Evolutionary conservation across 805 yeast genomes (phyloP).

Genomic region (Isabelozyma pseudorhagii): DNA sequence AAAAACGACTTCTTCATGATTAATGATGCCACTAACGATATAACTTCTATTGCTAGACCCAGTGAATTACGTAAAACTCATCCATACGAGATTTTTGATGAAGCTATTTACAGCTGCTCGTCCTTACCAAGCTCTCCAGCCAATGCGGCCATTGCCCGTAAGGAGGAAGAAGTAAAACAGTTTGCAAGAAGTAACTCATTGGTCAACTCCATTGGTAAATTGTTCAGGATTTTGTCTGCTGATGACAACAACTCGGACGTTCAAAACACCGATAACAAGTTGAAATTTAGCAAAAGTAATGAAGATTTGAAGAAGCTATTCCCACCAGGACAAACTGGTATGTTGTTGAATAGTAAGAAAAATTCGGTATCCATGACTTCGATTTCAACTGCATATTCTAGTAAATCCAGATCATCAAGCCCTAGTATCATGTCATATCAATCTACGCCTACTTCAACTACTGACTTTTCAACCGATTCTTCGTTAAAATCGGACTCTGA

Average conservation of each 20-base stretch:
- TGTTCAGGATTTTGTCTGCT: conserved; percentile 34
- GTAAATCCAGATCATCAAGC: conserved; percentile 32
- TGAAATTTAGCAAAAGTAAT: conserved; percentile 1
- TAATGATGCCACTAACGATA: conserved; percentile 6
- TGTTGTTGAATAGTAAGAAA: conserved; percentile 9
- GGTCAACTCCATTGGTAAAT: conserved; percentile 30
- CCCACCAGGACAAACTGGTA: not conserved
- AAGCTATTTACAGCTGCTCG: conserved; percentile 50
- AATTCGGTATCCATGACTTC: conserved; percentile 36
- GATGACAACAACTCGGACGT: conserved; percentile 19
- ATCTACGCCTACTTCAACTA: conserved; percentile 34
- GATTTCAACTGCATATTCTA: conserved; percentile 29
- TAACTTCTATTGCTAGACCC: conserved; percentile 13
- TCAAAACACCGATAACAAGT: not conserved
- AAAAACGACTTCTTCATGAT: conserved; percentile 19
- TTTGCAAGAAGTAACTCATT: conserved; percentile 16
- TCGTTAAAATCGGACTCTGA: conserved; percentile 29
- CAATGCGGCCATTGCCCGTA: not conserved
- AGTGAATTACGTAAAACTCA: conserved; percentile 48
- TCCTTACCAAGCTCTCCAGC: conserved; percentile 12
- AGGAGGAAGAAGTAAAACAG: not conserved
- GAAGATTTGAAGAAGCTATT: not conserved
- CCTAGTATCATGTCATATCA: conserved; percentile 37
- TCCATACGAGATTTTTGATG: conserved; percentile 65
- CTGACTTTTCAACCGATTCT: conserved; percentile 31